Conservation (phyloP, 805 yeast species). For the Saccharomycopsis babjevae region DNA sequence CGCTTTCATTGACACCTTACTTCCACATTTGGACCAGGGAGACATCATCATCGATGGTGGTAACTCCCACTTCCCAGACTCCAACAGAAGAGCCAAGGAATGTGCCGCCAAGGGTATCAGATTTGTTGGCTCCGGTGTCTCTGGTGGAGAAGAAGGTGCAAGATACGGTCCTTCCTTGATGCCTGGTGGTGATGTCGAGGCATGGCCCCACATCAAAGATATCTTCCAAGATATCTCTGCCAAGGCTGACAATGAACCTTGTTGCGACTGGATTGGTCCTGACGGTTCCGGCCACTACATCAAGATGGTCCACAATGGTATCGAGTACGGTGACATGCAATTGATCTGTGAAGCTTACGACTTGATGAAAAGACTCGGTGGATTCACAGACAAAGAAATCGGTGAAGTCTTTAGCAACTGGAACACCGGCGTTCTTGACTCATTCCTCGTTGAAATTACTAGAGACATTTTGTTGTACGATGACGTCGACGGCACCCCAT, state of each 20-base stretch:
- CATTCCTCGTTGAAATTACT: conserved; percentile 93
- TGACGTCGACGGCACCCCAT: conserved; percentile 84
- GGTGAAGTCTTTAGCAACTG: conserved; percentile 85
- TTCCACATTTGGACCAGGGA: conserved; percentile 89
- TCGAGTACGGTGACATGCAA: conserved; percentile 99
- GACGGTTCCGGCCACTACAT: conserved; percentile 99
- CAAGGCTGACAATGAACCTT: conserved; percentile 96
- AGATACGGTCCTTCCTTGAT: conserved; percentile 97
- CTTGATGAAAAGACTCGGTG: conserved; percentile 88
- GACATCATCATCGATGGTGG: conserved; percentile 99
- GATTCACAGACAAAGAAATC: conserved; percentile 82
- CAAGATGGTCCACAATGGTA: conserved; percentile 99
- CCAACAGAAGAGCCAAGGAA: conserved; percentile 93
- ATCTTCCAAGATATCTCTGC: conserved; percentile 96
- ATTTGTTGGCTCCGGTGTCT: conserved; percentile 98
- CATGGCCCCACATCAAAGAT: conserved; percentile 97
- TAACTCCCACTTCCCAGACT: conserved; percentile 98
- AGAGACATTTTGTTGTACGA: conserved; percentile 86
- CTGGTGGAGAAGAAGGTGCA: conserved; percentile 99
- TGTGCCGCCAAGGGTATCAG: conserved; percentile 77
- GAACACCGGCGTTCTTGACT: conserved; percentile 97
- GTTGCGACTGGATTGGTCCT: conserved; percentile 99
- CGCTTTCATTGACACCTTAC: conserved; percentile 73
- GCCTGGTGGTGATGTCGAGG: conserved; percentile 98
- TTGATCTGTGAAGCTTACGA: conserved; percentile 97